Conservation (phyloP, 208 protist species). For the Naegleria fowleri region DNA sequence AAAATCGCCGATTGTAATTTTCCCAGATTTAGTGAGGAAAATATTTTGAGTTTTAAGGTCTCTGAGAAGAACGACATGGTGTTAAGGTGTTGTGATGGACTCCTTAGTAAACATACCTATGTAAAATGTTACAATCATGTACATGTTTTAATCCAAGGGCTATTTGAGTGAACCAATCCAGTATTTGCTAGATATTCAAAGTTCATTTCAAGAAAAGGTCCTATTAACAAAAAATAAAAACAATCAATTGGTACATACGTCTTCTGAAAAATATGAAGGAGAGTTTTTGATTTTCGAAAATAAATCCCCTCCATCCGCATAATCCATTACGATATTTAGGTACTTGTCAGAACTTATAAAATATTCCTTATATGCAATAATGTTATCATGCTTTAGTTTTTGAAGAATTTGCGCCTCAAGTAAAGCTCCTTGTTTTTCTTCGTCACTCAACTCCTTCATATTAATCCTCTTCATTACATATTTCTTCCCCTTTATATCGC, state of each 20-base stretch:
- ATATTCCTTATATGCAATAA: constrained; percentile 41
- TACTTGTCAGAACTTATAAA: constrained; percentile 23
- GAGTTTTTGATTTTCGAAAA: background rate
- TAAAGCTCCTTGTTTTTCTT: constrained; percentile 33
- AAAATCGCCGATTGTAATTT: constrained; percentile 75
- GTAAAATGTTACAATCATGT: constrained; percentile 78
- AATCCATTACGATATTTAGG: constrained; percentile 39
- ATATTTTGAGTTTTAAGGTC: constrained; percentile 81
- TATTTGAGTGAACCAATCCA: constrained; percentile 82
- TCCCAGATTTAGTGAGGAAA: constrained; percentile 64
- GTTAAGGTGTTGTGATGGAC: background rate
- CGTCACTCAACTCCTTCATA: constrained; percentile 28
- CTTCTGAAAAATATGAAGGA: background rate
- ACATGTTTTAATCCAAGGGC: constrained; percentile 82
- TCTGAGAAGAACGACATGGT: constrained; percentile 31
- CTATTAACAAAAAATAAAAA: background rate
- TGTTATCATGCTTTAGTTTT: constrained; percentile 38
- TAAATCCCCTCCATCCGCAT: constrained; percentile 39
- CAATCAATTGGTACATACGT: background rate
- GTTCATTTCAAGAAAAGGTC: background rate
- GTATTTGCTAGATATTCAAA: constrained; percentile 26
- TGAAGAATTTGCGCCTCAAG: constrained; percentile 40
- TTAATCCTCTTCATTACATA: constrained; percentile 43
- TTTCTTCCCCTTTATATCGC: background rate
- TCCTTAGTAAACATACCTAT: constrained; percentile 43